Base-by-base conservation (phyloP, 352 stramenopile species). In the Nothophytophthora sp. region DNA sequence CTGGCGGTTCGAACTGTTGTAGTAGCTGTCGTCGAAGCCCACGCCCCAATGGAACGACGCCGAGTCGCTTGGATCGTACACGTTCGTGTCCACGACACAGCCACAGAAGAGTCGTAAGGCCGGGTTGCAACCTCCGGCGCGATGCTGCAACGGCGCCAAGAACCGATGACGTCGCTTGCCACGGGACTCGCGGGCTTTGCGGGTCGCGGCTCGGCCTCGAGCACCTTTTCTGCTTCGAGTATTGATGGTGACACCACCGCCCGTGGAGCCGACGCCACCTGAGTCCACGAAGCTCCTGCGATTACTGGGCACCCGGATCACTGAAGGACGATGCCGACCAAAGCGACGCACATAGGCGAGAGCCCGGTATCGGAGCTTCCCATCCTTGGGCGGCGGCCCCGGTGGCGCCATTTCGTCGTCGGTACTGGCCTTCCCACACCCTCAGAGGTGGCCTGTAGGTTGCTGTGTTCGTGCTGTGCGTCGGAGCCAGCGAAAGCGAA, bases 281-380 rank as follows among this genome's bases (percentile, higher is more conserved):
- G 38, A 50, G 32, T 54, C 39, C 1, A 23, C 24, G 15, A 53
- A 57, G 30, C 44, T 62, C n/a, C 33, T 32, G 50, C 39, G 51
- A 24, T 38, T 66, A 19, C 43, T 24, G 3, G 38, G 43, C 40
- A 38, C 23, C 6, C 29, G 53, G 15, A 19, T 23, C 5, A 30
- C 8, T 13, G 42, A 27, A 32, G 16, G 35, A 10, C 22, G 57
- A 27, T 57, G 50, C 16, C 57, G 38, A 30, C 57, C 57, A 37
- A 67, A 55, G 16, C 46, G 58, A 38, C 58, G 58, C 22, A 62
- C 33, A n/a, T 62, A 67, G 15, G 58, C 58, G 33, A 67, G 49
- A 3, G 58, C 58, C 20, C 58, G 44, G 15, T 57, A 55, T 33
- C 58, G 51, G 22, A 67, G 45, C 51, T 67, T 62, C 34, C 53